These are phyloP conservation scores for Fusarium continuum DNA, from an alignment of 2,329 filamentous ascomycete species.

Conservation along the genomic window DNA sequence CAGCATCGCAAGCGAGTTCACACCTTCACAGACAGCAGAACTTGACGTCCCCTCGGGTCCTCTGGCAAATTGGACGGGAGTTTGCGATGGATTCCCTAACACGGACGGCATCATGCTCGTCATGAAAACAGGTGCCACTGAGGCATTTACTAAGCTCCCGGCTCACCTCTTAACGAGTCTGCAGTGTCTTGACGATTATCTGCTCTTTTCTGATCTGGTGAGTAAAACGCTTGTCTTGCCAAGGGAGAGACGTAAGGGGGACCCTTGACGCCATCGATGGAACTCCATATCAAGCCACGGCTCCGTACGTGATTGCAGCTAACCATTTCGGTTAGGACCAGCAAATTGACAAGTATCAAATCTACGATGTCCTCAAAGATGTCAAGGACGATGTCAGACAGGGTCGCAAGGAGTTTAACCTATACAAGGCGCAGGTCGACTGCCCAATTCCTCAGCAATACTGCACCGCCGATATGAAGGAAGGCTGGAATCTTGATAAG, in stretches of 20 bases:
- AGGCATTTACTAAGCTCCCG: slow-evolving; percentile 63
- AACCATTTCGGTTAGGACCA: slow-evolving; percentile 51
- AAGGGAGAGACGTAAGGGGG: neutral
- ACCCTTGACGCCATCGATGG: neutral
- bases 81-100: slow-evolving; percentile 54
- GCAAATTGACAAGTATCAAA: slow-evolving; percentile 57
- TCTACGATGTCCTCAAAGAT: slow-evolving; percentile 54
- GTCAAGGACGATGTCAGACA: slow-evolving; percentile 49
- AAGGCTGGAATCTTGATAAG: slow-evolving; percentile 66
- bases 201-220: slow-evolving; percentile 66
- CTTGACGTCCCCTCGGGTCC: slow-evolving; percentile 24
- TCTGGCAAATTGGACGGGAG: slow-evolving; percentile 14
- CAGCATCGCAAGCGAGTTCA: slow-evolving; percentile 1
- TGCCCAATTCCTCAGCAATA: slow-evolving; percentile 59
- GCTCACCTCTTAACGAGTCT: slow-evolving; percentile 64
- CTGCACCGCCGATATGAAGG: slow-evolving; percentile 48
- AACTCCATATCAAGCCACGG: slow-evolving; percentile 11
- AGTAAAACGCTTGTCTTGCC: slow-evolving; percentile 7
- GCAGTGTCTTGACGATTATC: slow-evolving; percentile 62
- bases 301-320: slow-evolving; percentile 5
- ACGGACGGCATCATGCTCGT: slow-evolving; percentile 59
- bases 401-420: slow-evolving; percentile 55
- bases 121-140: slow-evolving; percentile 68
- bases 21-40: slow-evolving; percentile 13
- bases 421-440: slow-evolving; percentile 56